Evolutionary conservation across 2,329 filamentous ascomycete genomes (phyloP).

Genomic region (Trichoderma polysporum): DNA sequence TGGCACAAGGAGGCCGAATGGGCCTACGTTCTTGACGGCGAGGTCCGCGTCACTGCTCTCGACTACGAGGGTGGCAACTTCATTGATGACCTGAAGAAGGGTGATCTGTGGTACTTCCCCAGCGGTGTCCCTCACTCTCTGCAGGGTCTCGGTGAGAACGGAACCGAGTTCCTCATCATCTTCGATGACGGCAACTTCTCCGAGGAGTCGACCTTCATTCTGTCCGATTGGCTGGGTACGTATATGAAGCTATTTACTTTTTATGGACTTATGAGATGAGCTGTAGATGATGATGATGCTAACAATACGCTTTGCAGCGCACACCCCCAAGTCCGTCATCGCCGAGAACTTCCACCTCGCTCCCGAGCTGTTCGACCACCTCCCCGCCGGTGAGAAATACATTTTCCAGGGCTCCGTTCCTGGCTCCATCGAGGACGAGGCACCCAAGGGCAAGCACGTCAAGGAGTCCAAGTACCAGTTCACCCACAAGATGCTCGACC

Average conservation of each 20-base stretch:
- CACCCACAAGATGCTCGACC: conserved; percentile 69
- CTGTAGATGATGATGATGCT: neutral
- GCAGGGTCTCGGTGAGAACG: conserved; percentile 67
- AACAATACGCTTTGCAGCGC: conserved; percentile 45
- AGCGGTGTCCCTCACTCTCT: conserved; percentile 75
- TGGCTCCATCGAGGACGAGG: conserved; percentile 63
- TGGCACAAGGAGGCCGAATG: conserved; percentile 82
- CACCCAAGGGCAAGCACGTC: conserved; percentile 58
- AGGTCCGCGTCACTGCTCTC: conserved; percentile 69
- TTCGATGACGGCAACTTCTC: conserved; percentile 53
- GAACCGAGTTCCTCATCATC: conserved; percentile 49
- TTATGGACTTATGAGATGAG: neutral
- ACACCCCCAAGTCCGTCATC: conserved; percentile 70
- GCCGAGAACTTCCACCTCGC: conserved; percentile 74
- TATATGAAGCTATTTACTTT: neutral
- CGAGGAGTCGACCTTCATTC: conserved; percentile 66
- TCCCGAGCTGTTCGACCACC: conserved; percentile 66
- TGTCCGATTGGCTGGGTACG: conserved; percentile 70
- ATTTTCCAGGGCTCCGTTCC: conserved; percentile 72
- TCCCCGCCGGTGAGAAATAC: conserved; percentile 69
- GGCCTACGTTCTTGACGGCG: conserved; percentile 71
- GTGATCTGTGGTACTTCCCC: conserved; percentile 81
- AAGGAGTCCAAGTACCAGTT: conserved; percentile 68
- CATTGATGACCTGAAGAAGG: conserved; percentile 72
- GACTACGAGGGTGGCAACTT: conserved; percentile 76